These are phyloP conservation scores for Craterostigma plantagineum DNA, from an alignment of 257 asterid genomes.

Conservation along the genomic window DNA sequence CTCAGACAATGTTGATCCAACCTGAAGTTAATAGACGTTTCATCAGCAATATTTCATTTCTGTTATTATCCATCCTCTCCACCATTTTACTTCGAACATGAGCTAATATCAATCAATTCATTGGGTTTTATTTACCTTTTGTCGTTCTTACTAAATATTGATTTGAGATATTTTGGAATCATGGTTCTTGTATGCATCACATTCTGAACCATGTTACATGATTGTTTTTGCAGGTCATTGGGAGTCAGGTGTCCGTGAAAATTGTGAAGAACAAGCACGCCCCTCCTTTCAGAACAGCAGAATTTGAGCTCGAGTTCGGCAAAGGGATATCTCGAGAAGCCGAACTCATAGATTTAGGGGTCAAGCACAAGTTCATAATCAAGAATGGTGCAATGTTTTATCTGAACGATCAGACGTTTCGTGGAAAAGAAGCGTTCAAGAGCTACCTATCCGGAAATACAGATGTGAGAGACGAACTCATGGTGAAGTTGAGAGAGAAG, in stretches of 20 bases:
- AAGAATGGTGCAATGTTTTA: constrained; percentile 20
- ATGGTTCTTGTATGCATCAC: too few species aligned
- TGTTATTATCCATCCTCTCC: too few species aligned
- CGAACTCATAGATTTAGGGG: constrained; percentile 65
- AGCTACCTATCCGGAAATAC: constrained; percentile 27
- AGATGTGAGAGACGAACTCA: constrained; percentile 38
- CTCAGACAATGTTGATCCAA: too few species aligned
- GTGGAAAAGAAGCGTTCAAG: constrained; percentile 56
- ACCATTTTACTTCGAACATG: too few species aligned
- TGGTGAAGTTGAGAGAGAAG: constrained; percentile 43
- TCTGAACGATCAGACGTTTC: constrained; percentile 20
- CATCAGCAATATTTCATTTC: too few species aligned
- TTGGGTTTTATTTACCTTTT: too few species aligned
- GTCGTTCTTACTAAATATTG: too few species aligned
- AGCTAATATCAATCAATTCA: too few species aligned
- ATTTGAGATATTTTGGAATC: too few species aligned
- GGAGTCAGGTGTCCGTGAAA: constrained; percentile 77
- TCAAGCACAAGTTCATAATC: constrained; percentile 48
- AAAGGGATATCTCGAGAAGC: constrained; percentile 60
- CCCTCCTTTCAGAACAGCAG: constrained; percentile 68
- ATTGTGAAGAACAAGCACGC: constrained; percentile 92
- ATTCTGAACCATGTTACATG: too few species aligned
- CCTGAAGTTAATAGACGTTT: too few species aligned
- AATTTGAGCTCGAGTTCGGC: constrained; percentile 80
- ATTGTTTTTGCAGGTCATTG: constrained; percentile 35